Evolutionary conservation across 495 filamentous ascomycete genomes (phyloP).

Genomic region (Lasiosphaeriaceae sp.): DNA sequence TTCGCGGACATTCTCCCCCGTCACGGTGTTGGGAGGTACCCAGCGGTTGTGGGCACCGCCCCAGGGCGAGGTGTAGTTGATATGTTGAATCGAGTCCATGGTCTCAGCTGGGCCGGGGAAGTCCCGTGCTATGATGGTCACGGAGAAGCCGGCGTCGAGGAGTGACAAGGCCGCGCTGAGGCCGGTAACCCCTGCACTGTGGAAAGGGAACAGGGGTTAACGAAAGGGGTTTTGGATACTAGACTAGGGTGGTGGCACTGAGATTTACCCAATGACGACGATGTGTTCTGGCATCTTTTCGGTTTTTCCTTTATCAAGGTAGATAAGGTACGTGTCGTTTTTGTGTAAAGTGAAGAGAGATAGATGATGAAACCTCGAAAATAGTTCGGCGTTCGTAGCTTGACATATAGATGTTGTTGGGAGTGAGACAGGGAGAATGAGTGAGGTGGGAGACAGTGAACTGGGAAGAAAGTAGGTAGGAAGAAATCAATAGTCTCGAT

Average conservation of each 20-base stretch:
- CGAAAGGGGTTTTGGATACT: background rate
- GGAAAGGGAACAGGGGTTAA: too few species aligned
- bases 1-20: conserved; percentile 33
- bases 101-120: conserved; percentile 47
- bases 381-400: too few species aligned
- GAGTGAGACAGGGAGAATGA: too few species aligned
- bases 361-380: too few species aligned
- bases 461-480: too few species aligned
- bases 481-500: too few species aligned
- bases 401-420: too few species aligned
- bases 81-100: conserved; percentile 37
- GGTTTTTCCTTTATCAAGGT: background rate
- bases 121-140: conserved; percentile 55
- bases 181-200: conserved; percentile 57
- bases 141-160: conserved; percentile 41
- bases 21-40: conserved; percentile 35
- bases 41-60: conserved; percentile 61
- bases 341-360: too few species aligned
- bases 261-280: conserved; percentile 1
- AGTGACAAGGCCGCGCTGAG: conserved; percentile 50
- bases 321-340: too few species aligned
- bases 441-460: too few species aligned
- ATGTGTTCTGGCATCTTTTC: background rate
- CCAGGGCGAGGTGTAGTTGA: conserved; percentile 64
- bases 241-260: too few species aligned